Conservation (phyloP, 2,329 filamentous ascomycete genomes). For the Emydomyces testavorans region DNA sequence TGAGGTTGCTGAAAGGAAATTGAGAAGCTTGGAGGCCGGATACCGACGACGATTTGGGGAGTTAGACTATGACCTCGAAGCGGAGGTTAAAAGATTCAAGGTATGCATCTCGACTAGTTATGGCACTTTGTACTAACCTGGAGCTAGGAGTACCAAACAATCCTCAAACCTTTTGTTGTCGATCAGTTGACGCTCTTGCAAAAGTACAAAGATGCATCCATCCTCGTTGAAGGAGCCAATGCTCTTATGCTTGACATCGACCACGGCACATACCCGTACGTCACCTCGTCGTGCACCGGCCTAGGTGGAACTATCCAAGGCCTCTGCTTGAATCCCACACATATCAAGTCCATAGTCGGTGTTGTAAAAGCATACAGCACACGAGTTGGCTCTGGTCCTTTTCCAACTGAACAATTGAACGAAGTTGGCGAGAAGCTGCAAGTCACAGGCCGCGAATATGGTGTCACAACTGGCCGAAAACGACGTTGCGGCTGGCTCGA, state of each 20-base stretch:
- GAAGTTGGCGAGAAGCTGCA: constrained; percentile 47
- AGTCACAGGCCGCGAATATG: constrained; percentile 42
- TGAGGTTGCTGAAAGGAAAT: constrained; percentile 43
- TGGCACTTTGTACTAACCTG: neutral
- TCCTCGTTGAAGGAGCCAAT: constrained; percentile 53
- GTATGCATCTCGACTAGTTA: constrained; percentile 22
- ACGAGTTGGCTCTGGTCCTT: constrained; percentile 48
- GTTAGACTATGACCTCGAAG: constrained; percentile 48
- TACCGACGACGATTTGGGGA: constrained; percentile 50
- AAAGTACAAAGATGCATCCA: constrained; percentile 44
- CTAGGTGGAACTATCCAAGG: constrained; percentile 45
- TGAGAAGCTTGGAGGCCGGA: constrained; percentile 41
- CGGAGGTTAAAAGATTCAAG: constrained; percentile 48
- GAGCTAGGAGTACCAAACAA: constrained; percentile 29
- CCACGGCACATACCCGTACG: constrained; percentile 43
- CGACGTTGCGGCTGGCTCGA: constrained; percentile 56
- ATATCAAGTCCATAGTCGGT: constrained; percentile 48
- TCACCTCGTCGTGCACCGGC: constrained; percentile 39
- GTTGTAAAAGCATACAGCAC: constrained; percentile 57
- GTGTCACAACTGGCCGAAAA: constrained; percentile 50
- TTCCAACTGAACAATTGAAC: constrained; percentile 52
- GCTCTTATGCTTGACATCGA: constrained; percentile 51
- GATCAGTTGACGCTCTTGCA: constrained; percentile 43
- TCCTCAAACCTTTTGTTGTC: constrained; percentile 30
- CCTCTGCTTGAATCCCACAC: constrained; percentile 46